These are phyloP conservation scores for Pelargonium exstipulatum DNA, from an alignment of 441 rosid genomes.

Conservation along the genomic window DNA sequence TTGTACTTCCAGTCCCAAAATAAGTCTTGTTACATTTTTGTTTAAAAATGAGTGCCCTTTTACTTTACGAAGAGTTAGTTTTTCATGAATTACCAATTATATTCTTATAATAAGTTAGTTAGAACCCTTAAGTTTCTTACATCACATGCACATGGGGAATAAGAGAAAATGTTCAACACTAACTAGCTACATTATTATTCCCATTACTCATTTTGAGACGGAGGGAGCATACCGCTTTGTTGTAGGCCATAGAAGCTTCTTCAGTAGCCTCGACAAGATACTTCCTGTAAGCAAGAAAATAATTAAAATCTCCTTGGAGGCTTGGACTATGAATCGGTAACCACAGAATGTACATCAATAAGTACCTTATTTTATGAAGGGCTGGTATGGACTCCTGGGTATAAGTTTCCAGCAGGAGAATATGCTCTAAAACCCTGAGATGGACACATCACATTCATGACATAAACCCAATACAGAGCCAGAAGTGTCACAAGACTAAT, in stretches of 20 bases:
- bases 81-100: no score
- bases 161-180: no score
- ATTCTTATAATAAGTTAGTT: no score
- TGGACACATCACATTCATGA: background rate
- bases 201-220: background rate
- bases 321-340: background rate
- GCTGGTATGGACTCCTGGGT: constrained; percentile 88
- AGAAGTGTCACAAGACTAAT: background rate
- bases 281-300: constrained; percentile 43
- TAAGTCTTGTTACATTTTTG: background rate
- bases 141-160: no score
- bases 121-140: no score
- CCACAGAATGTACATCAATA: background rate
- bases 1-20: background rate
- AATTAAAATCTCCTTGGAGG: background rate
- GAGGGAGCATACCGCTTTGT: constrained; percentile 69
- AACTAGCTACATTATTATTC: no score
- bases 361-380: constrained; percentile 77
- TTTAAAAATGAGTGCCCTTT: no score
- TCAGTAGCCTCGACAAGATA: constrained; percentile 85
- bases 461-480: background rate
- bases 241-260: constrained; percentile 87
- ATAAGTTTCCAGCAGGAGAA: constrained; percentile 75
- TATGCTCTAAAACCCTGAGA: constrained; percentile 74
- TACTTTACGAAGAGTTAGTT: no score